Base-by-base conservation (phyloP, 2,329 filamentous ascomycete genomes). In the Aspergillus viridinutans region DNA sequence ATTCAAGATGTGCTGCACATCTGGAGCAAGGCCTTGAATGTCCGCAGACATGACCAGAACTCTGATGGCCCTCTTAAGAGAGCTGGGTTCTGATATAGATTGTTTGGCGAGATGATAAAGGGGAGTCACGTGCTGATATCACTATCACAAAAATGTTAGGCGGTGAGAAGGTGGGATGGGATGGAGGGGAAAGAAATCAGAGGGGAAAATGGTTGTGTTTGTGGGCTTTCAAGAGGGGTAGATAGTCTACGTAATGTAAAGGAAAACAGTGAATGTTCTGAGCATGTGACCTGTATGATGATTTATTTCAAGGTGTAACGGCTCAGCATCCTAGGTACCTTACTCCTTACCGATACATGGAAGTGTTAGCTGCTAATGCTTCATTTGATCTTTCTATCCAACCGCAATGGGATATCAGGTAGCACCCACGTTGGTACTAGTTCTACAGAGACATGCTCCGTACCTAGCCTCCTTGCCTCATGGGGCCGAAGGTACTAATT, bases 41-140 rank as follows among this genome's bases (percentile, higher is more conserved):
- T 67, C 61, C 62, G 61, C 60, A 55, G 67, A 65, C 61, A 69
- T 67, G 63, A 62, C 67, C 67, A 59, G 62, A 61, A 58, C 56
- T 61, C 57, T 59, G 49, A 52, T 56, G 35, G 53, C 52, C 43
- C 50, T 56, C 49, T 51, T 49, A 21, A 47, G 47, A 53, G 53
- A 54, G 51, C 49, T 52, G 52, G 49, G 56, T 50, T 53, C 28
- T 50, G 51, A 55, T 63, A 64, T 63, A 61, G 58, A 64, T 62
- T 53, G 52, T 32, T 21, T 42, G 42, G 57, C 51, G 29, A 20
- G 43, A 29, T 42, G 48, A 52, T 50, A 57, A 62, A 57, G 55
- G 53, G 38, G 49, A 40, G 49, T 67, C 66, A 67, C 63, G 67
- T 68, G 66, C 6, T 61, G 61, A 64, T 64, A 65, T 57, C 58